A percentile compares a stretch with the other conserved stretches of the same genome.
Evolutionary conservation across 2,329 filamentous ascomycete species (phyloP).

Genomic region (Curvularia spicifera): DNA sequence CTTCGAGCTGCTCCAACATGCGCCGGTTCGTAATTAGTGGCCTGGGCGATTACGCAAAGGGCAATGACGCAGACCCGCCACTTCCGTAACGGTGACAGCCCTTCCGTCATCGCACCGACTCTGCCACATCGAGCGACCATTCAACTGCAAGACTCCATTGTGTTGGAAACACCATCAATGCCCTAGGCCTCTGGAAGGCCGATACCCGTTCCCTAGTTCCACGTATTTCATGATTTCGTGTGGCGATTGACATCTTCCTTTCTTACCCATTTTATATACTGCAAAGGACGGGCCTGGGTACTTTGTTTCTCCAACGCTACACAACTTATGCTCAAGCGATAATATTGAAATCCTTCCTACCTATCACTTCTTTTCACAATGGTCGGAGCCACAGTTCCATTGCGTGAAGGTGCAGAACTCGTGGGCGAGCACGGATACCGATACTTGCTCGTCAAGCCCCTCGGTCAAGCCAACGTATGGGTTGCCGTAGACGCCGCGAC

Average conservation of each 20-base stretch:
- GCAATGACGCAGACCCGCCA: conserved; percentile 16
- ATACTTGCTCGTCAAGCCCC: conserved; percentile 17
- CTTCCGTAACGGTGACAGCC: conserved; percentile 15
- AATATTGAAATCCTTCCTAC: background rate
- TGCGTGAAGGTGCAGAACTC: conserved; percentile 20
- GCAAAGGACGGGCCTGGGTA: conserved; percentile 1
- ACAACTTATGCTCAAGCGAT: background rate
- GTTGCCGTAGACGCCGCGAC: conserved; percentile 20
- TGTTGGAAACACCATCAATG: conserved; percentile 6
- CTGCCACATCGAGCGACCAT: conserved; percentile 12
- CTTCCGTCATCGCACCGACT: conserved; percentile 16
- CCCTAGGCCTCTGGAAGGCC: conserved; percentile 6
- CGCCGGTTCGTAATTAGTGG: background rate
- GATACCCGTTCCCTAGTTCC: conserved; percentile 12
- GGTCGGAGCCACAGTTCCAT: conserved; percentile 9
- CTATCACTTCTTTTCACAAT: background rate
- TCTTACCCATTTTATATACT: background rate
- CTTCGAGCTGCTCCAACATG: background rate
- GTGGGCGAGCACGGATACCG: conserved; percentile 19
- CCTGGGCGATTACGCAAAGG: conserved; percentile 3
- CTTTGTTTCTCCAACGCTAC: background rate
- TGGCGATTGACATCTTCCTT: conserved; percentile 8
- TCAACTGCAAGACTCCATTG: conserved; percentile 1
- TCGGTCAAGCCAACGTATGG: conserved; percentile 21
- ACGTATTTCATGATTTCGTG: background rate